Base-by-base conservation (phyloP, 2,329 filamentous ascomycete species). In the Penicillium sp. region DNA sequence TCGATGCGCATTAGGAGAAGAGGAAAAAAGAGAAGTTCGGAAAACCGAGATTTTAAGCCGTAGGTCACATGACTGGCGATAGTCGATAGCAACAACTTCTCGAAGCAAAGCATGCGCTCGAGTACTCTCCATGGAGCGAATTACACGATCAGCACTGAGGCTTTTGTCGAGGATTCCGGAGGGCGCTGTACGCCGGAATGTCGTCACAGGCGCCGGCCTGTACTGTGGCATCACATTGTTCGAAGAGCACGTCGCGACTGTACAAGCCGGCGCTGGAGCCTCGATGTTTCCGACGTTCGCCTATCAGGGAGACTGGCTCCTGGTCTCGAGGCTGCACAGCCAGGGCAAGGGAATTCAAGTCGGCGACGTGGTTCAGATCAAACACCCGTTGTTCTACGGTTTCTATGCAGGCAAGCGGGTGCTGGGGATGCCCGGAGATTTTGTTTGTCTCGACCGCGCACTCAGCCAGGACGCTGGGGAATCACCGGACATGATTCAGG, bases 241-340 rank as follows among this genome's bases (percentile, higher is more conserved):
- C 55, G 65, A 63, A 61, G 77, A 80, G 35, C 84, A 93, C 69
- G 72, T 81, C 59, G 80, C 81, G 69, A 75, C 75, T 52, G 60
- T 84, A 54, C 77, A 77, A 16, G 68, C 74, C 3, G 82, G 82
- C 13, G 74, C 75, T 22, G 91, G 91, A 1, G 82, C 89, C 3
- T 91, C 86, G 14, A 97, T 97, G 93, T 78, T 93, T 41, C 91
- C 91, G 6, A 95, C 89, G 0, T 82, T 96, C 50, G 74, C 77
- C 20, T 74, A 82, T 1, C 68, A 74, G 7, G 84, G 83, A 46
- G 85, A 91, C 62, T 82, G 75, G 67, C 75, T 91, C 38, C 66
- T 90, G 10, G 79, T 87, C 43, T 82, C 82, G 49, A 82, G 82
- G 56, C 71, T 75, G n/a, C 78, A 85, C 67, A 80, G 85, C 6